phyloP scores from a whole-genome alignment of 306 rosid genomes.

The Mucuna pruriens region DNA sequence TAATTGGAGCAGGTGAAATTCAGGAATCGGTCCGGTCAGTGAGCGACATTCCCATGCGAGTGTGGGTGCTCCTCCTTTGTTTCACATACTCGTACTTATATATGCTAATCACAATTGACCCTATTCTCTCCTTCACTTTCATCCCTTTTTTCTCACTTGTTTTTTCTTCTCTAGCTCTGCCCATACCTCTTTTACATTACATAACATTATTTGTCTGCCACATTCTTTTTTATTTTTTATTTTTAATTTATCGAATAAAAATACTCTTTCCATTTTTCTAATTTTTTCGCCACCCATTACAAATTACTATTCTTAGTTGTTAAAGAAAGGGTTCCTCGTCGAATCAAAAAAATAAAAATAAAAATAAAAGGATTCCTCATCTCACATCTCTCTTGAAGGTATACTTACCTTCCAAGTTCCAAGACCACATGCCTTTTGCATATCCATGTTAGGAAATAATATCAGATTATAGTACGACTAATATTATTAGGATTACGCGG shows the following conservation, averaged over 20 bases:
- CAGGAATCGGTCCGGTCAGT: constrained; percentile 43
- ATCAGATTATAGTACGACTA: neutral
- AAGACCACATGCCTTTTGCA: constrained; percentile 14
- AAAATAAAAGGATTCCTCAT: too few relatives aligned
- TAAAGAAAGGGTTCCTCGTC: neutral
- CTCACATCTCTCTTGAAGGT: neutral
- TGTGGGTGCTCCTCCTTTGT: neutral
- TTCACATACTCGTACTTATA: constrained; percentile 23
- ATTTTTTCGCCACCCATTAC: neutral
- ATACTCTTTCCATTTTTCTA: neutral
- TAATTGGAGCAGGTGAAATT: constrained; percentile 50
- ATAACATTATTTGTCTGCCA: neutral
- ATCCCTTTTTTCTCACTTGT: neutral
- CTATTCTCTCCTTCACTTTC: neutral
- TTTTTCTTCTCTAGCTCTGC: constrained; percentile 7
- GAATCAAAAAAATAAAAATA: too few relatives aligned
- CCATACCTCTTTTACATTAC: constrained; percentile 31
- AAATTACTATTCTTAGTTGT: neutral
- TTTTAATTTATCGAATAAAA: neutral
- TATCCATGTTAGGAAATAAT: neutral
- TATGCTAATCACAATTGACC: neutral
- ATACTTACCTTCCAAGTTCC: neutral
- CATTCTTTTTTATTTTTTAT: too few relatives aligned
- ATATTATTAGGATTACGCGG: neutral
- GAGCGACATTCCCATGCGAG: constrained; percentile 51